Base-by-base conservation (phyloP, 2,329 filamentous ascomycete genomes). In the Gyromitra esculenta region DNA sequence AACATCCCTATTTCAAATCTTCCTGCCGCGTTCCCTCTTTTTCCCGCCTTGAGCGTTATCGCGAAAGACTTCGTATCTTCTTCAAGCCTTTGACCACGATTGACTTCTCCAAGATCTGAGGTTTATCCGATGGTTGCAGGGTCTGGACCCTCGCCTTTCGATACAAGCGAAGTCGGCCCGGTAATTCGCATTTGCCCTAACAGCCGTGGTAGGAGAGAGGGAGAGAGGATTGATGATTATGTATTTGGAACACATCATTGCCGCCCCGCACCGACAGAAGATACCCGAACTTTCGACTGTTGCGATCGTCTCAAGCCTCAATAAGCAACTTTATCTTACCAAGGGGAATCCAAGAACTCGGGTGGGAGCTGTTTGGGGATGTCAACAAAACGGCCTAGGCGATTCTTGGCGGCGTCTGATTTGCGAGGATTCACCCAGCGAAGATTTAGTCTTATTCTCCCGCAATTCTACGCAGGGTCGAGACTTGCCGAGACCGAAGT, bases 121-220 rank as follows among this genome's bases (percentile, higher is more conserved):
- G 21, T 39, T 62, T 62, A 73, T 63, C 64, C 50, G 57, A 64
- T 75, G 59, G 65, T 45, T 64, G 41, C 66, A 68, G 52, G 57
- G 25, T n/a, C 35, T 54, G 9, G 39, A 43, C 37, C 56, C 64
- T 74, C 62, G 65, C 41, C 31, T 59, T 62, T 69, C 57, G 11
- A 25, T 37, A 59, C 13, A 9, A 71, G 45, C 57, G 56, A 35
- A 39, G 64, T 71, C 63, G 25, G 56, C 57, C 57, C 39, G 65
- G 41, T 39, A 56, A 39, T 45, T 18, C 13, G 41, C 13, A 21
- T 21, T 68, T 67, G 50, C 50, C 41, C 54, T 66, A 66, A 43
- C 52, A 15, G 18, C 37, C 11, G 5, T 21, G 37, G 15, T 59
- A 41, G 41, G 54, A 69, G 37, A 15, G 31, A 8, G 54, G 63